phyloP scores from a whole-genome alignment of 208 protist species.

The Crithidia brevicula region DNA sequence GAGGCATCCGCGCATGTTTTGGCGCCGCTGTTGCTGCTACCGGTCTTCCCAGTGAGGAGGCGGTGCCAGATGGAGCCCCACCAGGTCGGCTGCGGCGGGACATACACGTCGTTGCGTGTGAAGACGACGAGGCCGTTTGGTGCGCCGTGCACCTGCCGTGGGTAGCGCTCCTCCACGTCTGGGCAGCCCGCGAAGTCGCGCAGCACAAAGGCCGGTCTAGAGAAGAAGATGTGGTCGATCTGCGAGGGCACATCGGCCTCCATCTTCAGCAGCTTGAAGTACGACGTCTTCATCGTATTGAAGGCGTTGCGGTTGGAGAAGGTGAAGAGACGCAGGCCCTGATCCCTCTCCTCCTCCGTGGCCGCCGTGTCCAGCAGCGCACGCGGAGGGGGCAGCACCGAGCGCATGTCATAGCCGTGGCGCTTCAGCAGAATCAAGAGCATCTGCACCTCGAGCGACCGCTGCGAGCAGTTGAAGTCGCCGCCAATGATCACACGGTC shows the following conservation, averaged over 20 bases:
- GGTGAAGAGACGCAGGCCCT: slow-evolving; percentile 49
- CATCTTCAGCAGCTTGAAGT: slow-evolving; percentile 78
- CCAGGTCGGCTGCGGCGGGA: slow-evolving; percentile 19
- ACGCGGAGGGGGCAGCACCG: slow-evolving; percentile 60
- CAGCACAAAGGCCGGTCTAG: slow-evolving; percentile 45
- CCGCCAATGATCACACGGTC: slow-evolving; percentile 83
- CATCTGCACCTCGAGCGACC: slow-evolving; percentile 82
- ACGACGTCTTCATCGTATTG: slow-evolving; percentile 75
- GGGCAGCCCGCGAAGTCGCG: slow-evolving; percentile 75
- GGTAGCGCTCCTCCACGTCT: slow-evolving; percentile 51
- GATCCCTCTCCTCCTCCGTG: slow-evolving; percentile 25
- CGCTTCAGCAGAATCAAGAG: slow-evolving; percentile 76
- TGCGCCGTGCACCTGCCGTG: slow-evolving; percentile 32
- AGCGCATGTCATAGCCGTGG: slow-evolving; percentile 67
- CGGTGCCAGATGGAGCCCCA: slow-evolving; percentile 24
- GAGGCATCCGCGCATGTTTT: not conserved
- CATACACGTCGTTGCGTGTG: slow-evolving; percentile 60
- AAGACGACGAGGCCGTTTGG: slow-evolving; percentile 83
- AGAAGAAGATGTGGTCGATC: slow-evolving; percentile 91
- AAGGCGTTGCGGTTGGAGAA: slow-evolving; percentile 80
- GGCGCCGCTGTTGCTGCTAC: not conserved
- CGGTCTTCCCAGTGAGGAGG: slow-evolving; percentile 20
- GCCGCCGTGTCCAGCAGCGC: slow-evolving; percentile 25
- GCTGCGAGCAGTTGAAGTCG: slow-evolving; percentile 86
- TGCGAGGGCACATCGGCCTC: slow-evolving; percentile 76